These are phyloP conservation scores for Coemansia aciculifera DNA, from an alignment of 192 early-diverging fungal genomes.

Conservation along the genomic window DNA sequence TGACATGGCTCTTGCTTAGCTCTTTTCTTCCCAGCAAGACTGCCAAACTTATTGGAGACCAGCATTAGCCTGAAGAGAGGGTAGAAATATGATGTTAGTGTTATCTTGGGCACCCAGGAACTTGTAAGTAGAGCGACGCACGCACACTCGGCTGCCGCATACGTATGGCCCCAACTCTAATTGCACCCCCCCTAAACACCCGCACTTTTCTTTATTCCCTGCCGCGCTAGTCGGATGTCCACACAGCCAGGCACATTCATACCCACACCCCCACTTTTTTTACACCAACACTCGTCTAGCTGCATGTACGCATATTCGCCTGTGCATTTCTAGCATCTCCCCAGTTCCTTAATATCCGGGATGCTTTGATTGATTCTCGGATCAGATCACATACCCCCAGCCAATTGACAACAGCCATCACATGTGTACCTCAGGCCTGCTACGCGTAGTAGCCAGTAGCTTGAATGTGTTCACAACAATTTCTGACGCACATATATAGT, in stretches of 20 bases:
- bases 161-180: conserved; percentile 1
- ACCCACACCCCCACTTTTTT: not conserved
- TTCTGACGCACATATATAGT: not conserved
- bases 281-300: not conserved
- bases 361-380: not conserved
- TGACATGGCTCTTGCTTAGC: not conserved
- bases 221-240: not conserved
- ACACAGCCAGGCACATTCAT: not conserved
- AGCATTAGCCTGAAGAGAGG: not conserved
- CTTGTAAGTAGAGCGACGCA: not conserved
- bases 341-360: conserved; percentile 1
- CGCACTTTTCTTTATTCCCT: not conserved
- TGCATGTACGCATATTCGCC: not conserved
- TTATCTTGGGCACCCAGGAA: not conserved
- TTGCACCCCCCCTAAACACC: not conserved
- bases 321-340: not conserved
- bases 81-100: not conserved
- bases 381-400: conserved; percentile 7
- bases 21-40: not conserved
- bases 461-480: not conserved
- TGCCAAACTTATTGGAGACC: too few relatives aligned
- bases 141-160: not conserved
- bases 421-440: not conserved
- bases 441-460: not conserved
- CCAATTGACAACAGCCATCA: conserved; percentile 19